Percentiles rank a stretch among this genome's conserved stretches.
Conservation (phyloP, 441 rosid genomes). For the Corymbia calophylla region DNA sequence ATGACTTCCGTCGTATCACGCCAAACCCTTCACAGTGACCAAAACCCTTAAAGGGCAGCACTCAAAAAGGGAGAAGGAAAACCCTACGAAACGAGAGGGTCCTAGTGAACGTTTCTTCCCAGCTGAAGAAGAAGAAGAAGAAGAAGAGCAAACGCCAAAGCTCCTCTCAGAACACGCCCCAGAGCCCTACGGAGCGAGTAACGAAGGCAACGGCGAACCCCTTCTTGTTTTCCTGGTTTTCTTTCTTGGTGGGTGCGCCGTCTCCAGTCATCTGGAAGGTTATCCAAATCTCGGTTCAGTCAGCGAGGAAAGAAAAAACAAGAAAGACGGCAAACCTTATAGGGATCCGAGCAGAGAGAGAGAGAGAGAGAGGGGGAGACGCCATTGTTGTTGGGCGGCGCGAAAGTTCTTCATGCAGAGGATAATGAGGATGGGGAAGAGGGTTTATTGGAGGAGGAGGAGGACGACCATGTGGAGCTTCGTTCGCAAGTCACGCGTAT, state of each 20-base stretch:
- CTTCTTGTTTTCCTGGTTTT: background rate
- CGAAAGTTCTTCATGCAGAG: background rate
- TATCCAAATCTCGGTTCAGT: background rate
- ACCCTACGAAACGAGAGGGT: background rate
- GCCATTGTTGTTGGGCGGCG: background rate
- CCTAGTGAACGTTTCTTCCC: background rate
- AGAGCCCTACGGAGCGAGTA: background rate
- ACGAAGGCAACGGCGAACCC: background rate
- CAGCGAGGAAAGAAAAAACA: background rate
- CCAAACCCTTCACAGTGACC: background rate
- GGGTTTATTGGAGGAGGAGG: background rate
- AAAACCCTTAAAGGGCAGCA: background rate
- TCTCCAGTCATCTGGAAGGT: background rate
- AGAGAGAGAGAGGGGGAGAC: background rate
- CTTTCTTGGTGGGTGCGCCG: background rate
- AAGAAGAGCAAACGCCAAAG: background rate
- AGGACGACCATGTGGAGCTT: background rate
- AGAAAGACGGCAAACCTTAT: background rate
- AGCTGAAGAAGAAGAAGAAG: background rate
- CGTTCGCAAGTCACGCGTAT: background rate
- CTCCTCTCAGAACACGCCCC: background rate
- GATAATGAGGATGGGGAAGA: background rate
- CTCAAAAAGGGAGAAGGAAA: background rate
- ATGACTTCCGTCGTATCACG: conserved; percentile 8
- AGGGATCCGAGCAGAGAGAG: background rate